A percentile compares a stretch with the other conserved stretches of the same genome.
Evolutionary conservation across 768 basidiomycete genomes (phyloP).

Genomic region (Termitomyces titanicus): DNA sequence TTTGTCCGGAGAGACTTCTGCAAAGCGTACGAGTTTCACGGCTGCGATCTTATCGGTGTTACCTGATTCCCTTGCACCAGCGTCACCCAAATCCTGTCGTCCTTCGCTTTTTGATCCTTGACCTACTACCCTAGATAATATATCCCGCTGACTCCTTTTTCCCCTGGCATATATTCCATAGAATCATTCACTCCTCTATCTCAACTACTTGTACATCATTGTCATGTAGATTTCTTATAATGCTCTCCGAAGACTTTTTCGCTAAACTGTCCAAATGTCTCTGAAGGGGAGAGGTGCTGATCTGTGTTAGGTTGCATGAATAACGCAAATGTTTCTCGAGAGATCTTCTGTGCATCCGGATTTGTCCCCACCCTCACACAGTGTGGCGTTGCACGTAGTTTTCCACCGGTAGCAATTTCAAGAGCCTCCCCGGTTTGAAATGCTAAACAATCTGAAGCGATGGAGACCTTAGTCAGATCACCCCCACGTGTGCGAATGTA

Average conservation of each 20-base stretch:
- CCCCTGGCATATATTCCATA: constrained; percentile 21
- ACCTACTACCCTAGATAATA: neutral
- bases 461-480: constrained; percentile 75
- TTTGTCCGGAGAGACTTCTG: constrained; percentile 29
- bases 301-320: constrained; percentile 89
- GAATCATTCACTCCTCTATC: constrained; percentile 8
- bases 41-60: constrained; percentile 60
- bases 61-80: constrained; percentile 47
- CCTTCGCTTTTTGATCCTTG: constrained; percentile 33
- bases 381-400: constrained; percentile 89
- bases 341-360: constrained; percentile 44
- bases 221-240: constrained; percentile 29
- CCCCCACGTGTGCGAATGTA: constrained; percentile 89
- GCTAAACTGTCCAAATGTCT: constrained; percentile 90
- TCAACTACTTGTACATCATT: constrained; percentile 13
- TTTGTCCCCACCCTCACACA: constrained; percentile 76
- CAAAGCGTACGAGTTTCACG: constrained; percentile 61
- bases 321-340: constrained; percentile 85
- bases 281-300: constrained; percentile 60
- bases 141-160: neutral
- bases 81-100: constrained; percentile 37
- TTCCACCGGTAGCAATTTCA: constrained; percentile 79
- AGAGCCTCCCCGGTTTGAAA: constrained; percentile 98
- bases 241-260: constrained; percentile 71
- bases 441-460: constrained; percentile 81